Percentiles rank a stretch among this genome's conserved stretches.
Conservation (phyloP, 148 eudicot genomes). For the Vaccinium macrocarpon region DNA sequence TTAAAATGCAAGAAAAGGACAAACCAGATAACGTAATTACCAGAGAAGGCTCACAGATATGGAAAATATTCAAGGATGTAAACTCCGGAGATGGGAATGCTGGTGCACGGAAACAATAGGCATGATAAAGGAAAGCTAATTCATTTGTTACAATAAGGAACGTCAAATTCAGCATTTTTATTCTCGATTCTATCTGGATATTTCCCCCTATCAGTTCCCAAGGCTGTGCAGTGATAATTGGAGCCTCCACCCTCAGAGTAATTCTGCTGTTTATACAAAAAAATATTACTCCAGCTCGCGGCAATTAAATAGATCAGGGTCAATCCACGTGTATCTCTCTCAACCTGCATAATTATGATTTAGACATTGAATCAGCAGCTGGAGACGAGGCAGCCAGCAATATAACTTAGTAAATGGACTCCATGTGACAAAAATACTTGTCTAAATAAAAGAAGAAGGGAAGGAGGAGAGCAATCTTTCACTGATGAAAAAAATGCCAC, state of each 20-base stretch:
- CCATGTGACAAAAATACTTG: background rate
- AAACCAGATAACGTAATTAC: constrained; percentile 6
- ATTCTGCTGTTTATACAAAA: background rate
- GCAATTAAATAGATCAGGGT: background rate
- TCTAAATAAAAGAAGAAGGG: background rate
- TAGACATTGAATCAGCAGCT: background rate
- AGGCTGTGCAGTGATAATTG: background rate
- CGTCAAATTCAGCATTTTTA: background rate
- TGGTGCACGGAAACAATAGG: background rate
- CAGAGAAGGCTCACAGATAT: background rate
- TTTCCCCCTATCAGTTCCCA: background rate
- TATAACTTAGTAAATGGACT: background rate
- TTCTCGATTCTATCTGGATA: background rate
- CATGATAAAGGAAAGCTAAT: background rate
- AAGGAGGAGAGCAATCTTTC: constrained; percentile 3
- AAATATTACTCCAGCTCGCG: background rate
- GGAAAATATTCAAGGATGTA: background rate
- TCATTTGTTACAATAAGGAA: background rate
- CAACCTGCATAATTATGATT: background rate
- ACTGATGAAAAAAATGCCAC: background rate
- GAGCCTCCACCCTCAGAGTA: background rate
- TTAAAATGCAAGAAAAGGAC: background rate
- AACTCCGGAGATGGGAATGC: background rate
- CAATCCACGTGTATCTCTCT: background rate
- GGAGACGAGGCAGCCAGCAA: constrained; percentile 2